Percentiles rank a stretch among this genome's conserved stretches.
Evolutionary conservation across 2,329 filamentous ascomycete species (phyloP).

Genomic region (Periconia digitata): DNA sequence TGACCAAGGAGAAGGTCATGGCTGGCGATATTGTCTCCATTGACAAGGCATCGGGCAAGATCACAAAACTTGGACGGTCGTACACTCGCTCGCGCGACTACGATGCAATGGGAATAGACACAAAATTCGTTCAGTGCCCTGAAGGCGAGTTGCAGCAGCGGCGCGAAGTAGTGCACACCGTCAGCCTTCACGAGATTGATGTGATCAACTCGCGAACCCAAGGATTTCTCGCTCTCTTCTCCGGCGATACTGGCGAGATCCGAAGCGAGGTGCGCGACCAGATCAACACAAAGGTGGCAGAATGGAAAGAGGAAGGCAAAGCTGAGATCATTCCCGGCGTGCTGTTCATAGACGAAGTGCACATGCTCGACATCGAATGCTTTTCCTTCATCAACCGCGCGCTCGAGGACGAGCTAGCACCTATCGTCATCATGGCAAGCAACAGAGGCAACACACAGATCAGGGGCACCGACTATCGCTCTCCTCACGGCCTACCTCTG

Average conservation of each 20-base stretch:
- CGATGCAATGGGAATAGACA: slow-evolving; percentile 98
- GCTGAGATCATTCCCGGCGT: slow-evolving; percentile 97
- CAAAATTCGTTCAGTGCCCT: slow-evolving; percentile 96
- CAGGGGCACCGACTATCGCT: slow-evolving; percentile 88
- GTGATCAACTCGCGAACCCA: slow-evolving; percentile 99
- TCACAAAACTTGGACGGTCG: slow-evolving; percentile 92
- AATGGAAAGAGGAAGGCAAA: slow-evolving; percentile 99
- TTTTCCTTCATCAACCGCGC: slow-evolving; percentile 99
- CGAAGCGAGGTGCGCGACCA: slow-evolving; percentile 95
- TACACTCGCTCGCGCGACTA: slow-evolving; percentile 96
- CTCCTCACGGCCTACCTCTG: slow-evolving; percentile 88
- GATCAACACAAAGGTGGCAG: slow-evolving; percentile 97
- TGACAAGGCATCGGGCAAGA: slow-evolving; percentile 97
- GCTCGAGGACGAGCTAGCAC: slow-evolving; percentile 89
- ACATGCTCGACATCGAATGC: slow-evolving; percentile 99
- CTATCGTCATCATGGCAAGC: slow-evolving; percentile 98
- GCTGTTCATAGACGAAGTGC: slow-evolving; percentile 97
- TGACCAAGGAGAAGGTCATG: slow-evolving; percentile 99
- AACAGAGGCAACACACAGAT: slow-evolving; percentile 92
- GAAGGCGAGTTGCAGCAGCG: slow-evolving; percentile 97
- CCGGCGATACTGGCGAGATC: slow-evolving; percentile 96
- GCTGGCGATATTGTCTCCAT: slow-evolving; percentile 98
- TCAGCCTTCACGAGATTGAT: slow-evolving; percentile 96
- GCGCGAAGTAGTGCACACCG: slow-evolving; percentile 95
- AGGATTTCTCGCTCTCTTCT: slow-evolving; percentile 95